These are phyloP conservation scores for Fraxinus quadrangulata DNA, from an alignment of 257 asterid species.

Conservation along the genomic window DNA sequence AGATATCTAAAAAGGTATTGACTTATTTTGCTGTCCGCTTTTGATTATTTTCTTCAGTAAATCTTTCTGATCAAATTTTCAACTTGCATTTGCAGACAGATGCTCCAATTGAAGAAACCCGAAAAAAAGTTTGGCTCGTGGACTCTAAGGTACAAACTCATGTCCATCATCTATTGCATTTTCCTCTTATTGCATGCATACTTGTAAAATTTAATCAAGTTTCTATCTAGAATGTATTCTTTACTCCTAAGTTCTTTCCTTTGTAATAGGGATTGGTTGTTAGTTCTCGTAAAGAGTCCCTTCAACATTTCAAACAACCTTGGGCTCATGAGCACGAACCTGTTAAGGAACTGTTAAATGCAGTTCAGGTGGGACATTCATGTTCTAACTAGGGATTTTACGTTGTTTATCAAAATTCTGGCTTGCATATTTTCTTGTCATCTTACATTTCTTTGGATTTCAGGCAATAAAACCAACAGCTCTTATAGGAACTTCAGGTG, in stretches of 20 bases:
- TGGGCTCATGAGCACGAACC: slow-evolving; percentile 94
- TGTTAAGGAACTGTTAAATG: slow-evolving; percentile 65
- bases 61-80: slow-evolving; percentile 15
- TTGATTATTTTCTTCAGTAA: slow-evolving; percentile 17
- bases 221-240: slow-evolving; percentile 5
- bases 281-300: slow-evolving; percentile 73
- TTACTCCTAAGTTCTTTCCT: slow-evolving; percentile 18
- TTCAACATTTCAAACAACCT: slow-evolving; percentile 85
- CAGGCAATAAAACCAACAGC: slow-evolving; percentile 82
- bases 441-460: slow-evolving; percentile 17
- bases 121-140: slow-evolving; percentile 92
- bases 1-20: slow-evolving; percentile 66
- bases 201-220: slow-evolving; percentile 3
- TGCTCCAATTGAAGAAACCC: slow-evolving; percentile 60
- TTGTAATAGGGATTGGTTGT: slow-evolving; percentile 69
- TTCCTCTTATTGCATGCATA: neutral
- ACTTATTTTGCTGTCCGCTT: slow-evolving; percentile 16
- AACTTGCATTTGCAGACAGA: slow-evolving; percentile 46
- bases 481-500: slow-evolving; percentile 92
- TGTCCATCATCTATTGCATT: slow-evolving; percentile 5
- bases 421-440: slow-evolving; percentile 1
- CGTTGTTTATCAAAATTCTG: neutral
- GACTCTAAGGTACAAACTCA: slow-evolving; percentile 68
- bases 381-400: slow-evolving; percentile 15
- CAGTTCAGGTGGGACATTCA: slow-evolving; percentile 61